Evolutionary conservation across 306 rosid species (phyloP).

Genomic region (Gynostemma pentaphyllum): DNA sequence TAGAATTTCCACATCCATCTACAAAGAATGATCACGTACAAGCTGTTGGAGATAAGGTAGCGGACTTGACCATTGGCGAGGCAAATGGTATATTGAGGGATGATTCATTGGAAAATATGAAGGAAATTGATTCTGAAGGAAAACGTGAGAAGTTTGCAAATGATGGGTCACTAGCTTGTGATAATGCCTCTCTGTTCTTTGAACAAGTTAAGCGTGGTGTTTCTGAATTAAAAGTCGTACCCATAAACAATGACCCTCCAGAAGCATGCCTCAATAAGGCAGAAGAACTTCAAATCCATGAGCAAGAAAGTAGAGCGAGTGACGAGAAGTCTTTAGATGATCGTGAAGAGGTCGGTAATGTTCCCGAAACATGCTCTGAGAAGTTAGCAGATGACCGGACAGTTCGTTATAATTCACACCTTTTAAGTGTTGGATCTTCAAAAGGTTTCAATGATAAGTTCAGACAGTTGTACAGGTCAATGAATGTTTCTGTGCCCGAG

Average conservation of each 20-base stretch:
- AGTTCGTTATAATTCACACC: constrained; percentile 17
- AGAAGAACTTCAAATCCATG: constrained; percentile 5
- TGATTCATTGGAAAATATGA: background rate
- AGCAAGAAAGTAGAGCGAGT: constrained; percentile 21
- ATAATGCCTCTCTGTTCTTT: background rate
- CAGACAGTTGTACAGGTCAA: constrained; percentile 51
- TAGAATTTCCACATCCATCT: constrained; percentile 7
- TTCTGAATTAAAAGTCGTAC: constrained; percentile 6
- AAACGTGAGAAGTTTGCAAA: background rate
- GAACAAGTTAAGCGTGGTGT: background rate
- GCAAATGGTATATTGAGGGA: background rate
- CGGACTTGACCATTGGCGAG: background rate
- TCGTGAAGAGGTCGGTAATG: background rate
- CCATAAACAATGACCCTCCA: constrained; percentile 15
- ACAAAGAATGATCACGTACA: constrained; percentile 18
- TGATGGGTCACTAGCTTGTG: background rate
- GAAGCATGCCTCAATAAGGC: constrained; percentile 18
- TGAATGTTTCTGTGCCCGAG: constrained; percentile 57
- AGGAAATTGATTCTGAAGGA: background rate
- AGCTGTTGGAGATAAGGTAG: constrained; percentile 18
- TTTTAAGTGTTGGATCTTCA: constrained; percentile 33
- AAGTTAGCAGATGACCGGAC: constrained; percentile 23
- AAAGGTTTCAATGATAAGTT: constrained; percentile 33
- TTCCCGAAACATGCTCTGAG: constrained; percentile 6
- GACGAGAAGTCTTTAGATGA: constrained; percentile 14